Base-by-base conservation (phyloP, 768 basidiomycete species). In the Leccinum subtestaceum region DNA sequence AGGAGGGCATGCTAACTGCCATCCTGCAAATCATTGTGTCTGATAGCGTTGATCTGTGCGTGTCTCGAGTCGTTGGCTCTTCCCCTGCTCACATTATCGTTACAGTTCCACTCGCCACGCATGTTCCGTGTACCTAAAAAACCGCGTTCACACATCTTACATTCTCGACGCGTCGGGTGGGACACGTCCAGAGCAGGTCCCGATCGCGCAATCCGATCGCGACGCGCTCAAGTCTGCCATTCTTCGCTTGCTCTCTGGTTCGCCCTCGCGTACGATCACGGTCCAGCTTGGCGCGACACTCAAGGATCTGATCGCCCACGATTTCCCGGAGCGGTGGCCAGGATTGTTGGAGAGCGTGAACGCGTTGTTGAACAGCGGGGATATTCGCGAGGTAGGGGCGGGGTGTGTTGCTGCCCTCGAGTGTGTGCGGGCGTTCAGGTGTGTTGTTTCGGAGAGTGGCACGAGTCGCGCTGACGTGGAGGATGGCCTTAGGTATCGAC, bases 101-200 rank as follows among this genome's bases (percentile, higher is more conserved):
- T 9, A 36, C 52, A 93, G 90, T 58, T 81, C 90, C 25, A 91
- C 88, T 56, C 89, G 92, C 43, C 91, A 94, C 67, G 88, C 93
- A 0, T 87, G 89, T 64, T 81, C 88, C 13, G 90, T 96, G 21
- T 96, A 88, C 83, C 80, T 95, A 67, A 96, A 96, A 76, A 96
- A 96, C 72, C 88, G 94, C 66, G 84, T 95, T 60, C 81, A 83
- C 57, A 78, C 80, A 5, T 80, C 80, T 19, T 95, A 93, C 70
- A 71, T 79, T 61, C 65, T 84, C 65, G 83, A 86, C 58, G 52
- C 55, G 47, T 54, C 62, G n/a, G 43, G 43, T 34, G 58, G 57
- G 31, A 71, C 80, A 53, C 82, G 85, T 31, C 78, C 86, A 0
- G 89, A 93, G 68, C 82, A 83, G 49, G 74, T 73, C 31, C 78